Conservation (phyloP, 768 basidiomycete genomes). For the Gautieria morchelliformis region DNA sequence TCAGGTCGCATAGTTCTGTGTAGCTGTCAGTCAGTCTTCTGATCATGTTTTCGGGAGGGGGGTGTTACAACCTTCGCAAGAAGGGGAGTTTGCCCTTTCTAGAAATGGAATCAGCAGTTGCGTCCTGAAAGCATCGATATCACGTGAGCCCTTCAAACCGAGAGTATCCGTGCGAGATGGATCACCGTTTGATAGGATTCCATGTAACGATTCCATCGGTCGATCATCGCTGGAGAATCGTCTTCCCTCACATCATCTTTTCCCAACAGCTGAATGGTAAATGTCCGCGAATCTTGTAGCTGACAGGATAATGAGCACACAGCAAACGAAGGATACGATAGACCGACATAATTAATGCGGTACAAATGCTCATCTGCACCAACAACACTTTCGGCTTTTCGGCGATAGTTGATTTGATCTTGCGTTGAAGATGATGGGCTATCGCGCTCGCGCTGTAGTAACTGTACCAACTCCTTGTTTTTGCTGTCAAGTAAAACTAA, state of each 20-base stretch:
- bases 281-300: conserved; percentile 55
- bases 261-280: conserved; percentile 68
- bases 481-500: conserved; percentile 56
- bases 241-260: conserved; percentile 71
- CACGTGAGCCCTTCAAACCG: background rate
- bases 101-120: conserved; percentile 45
- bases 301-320: conserved; percentile 18
- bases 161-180: background rate
- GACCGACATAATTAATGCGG: conserved; percentile 68
- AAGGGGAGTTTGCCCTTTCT: conserved; percentile 48
- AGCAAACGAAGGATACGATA: background rate
- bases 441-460: conserved; percentile 58
- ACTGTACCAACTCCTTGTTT: conserved; percentile 63
- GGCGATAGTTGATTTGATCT: conserved; percentile 59
- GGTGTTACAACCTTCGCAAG: conserved; percentile 45
- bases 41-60: background rate
- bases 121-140: conserved; percentile 31
- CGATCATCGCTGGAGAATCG: conserved; percentile 66
- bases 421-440: conserved; percentile 52
- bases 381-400: conserved; percentile 57
- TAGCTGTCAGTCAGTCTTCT: conserved; percentile 22
- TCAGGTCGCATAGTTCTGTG: conserved; percentile 12
- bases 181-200: conserved; percentile 51
- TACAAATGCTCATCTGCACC: conserved; percentile 75
- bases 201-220: conserved; percentile 73